Evolutionary conservation across 2,329 filamentous ascomycete species (phyloP).

Genomic region (Phaeosphaeriaceae sp.): DNA sequence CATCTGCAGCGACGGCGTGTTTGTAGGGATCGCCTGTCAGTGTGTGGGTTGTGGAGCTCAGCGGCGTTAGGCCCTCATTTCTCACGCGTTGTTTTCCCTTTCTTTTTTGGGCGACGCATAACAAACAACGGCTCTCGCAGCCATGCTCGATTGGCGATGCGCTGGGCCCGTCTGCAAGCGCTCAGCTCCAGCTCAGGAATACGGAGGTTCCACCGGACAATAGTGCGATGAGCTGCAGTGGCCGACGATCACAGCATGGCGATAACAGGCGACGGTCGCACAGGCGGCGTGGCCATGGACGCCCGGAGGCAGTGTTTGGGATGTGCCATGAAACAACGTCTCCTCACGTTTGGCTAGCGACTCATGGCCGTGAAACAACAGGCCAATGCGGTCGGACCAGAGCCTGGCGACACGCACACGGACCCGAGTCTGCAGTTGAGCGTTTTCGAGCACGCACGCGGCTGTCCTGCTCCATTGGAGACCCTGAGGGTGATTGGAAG

Average conservation of each 20-base stretch:
- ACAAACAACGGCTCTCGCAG: conserved; percentile 26
- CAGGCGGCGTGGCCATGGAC: conserved; percentile 22
- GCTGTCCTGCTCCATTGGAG: neutral
- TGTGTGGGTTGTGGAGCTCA: conserved; percentile 12
- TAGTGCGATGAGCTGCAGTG: conserved; percentile 28
- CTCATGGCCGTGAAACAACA: conserved; percentile 28
- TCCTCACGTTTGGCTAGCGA: conserved; percentile 22
- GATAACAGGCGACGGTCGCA: conserved; percentile 31
- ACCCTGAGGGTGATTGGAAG: neutral
- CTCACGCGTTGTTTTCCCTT: conserved; percentile 46
- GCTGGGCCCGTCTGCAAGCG: neutral
- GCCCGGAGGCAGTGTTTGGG: conserved; percentile 22
- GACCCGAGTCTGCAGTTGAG: neutral
- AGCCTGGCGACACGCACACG: conserved; percentile 17
- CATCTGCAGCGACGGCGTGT: conserved; percentile 22
- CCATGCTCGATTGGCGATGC: conserved; percentile 4
- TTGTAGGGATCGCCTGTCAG: conserved; percentile 38
- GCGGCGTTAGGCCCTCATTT: conserved; percentile 31
- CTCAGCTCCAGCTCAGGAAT: conserved; percentile 2
- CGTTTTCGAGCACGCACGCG: neutral
- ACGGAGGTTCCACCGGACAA: conserved; percentile 25
- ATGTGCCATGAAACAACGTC: conserved; percentile 32
- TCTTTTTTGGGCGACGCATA: conserved; percentile 29
- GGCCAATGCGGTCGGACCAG: conserved; percentile 1
- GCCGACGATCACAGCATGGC: conserved; percentile 26